These are phyloP conservation scores for Pontederia crassipes DNA, from an alignment of 176 grass and related monocot species.

Conservation along the genomic window DNA sequence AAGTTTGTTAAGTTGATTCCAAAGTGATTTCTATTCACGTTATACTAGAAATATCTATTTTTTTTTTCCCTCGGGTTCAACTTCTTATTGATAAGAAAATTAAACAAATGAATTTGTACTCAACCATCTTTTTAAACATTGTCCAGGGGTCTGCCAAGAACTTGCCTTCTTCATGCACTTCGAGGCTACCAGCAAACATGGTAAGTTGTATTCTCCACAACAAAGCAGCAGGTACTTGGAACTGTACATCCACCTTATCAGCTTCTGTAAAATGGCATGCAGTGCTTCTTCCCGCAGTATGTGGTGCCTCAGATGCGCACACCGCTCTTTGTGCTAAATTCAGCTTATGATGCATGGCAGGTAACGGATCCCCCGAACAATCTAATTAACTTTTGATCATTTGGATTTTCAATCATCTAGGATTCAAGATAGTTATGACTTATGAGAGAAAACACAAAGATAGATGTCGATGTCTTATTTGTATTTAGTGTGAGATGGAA, in stretches of 20 bases:
- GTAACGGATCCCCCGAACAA: conserved; percentile 5
- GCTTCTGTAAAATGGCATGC: conserved; percentile 5
- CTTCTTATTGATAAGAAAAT: not conserved
- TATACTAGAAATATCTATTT: not conserved
- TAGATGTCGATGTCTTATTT: no score
- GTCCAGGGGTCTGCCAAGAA: conserved; percentile 63
- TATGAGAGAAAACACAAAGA: no score
- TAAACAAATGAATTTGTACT: not conserved
- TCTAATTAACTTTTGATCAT: no score
- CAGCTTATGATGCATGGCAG: conserved; percentile 84
- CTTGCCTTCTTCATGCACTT: conserved; percentile 63
- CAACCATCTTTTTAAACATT: not conserved
- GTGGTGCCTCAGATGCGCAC: conserved; percentile 45
- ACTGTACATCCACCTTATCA: not conserved
- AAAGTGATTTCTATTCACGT: not conserved
- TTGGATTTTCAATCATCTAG: no score
- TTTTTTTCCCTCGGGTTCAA: not conserved
- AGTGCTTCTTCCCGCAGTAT: conserved; percentile 88
- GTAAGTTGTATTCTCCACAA: conserved; percentile 20
- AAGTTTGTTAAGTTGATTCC: not conserved
- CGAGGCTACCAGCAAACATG: conserved; percentile 39
- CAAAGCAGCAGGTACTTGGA: not conserved
- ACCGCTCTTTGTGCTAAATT: conserved; percentile 64
- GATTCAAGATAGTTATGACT: no score
- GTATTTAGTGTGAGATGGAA: no score